phyloP scores from a whole-genome alignment of 306 rosid genomes.

The Inga laurina region DNA sequence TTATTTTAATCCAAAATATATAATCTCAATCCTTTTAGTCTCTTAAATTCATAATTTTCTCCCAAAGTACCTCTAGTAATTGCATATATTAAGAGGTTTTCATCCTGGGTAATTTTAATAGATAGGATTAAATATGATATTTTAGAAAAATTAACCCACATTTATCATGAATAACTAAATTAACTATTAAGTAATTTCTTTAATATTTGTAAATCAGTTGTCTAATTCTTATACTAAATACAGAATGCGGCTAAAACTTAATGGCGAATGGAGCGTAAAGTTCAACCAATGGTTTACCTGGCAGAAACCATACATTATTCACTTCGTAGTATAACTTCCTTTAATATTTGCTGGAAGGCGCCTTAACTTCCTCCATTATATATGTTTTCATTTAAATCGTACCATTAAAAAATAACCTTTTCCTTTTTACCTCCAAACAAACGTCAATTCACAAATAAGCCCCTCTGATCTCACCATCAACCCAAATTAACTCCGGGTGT shows the following conservation, averaged over 20 bases:
- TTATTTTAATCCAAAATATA: too few relatives aligned
- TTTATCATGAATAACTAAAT: too few relatives aligned
- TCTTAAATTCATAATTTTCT: too few relatives aligned
- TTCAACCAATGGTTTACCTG: not conserved
- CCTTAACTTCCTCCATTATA: slow-evolving; percentile 44
- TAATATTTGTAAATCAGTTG: too few relatives aligned
- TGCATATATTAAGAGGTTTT: too few relatives aligned
- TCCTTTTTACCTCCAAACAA: not conserved
- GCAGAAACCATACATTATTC: not conserved
- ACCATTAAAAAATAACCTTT: not conserved
- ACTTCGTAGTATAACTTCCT: not conserved
- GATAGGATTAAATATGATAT: too few relatives aligned
- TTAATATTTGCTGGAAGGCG: slow-evolving; percentile 44
- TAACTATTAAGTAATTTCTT: too few relatives aligned
- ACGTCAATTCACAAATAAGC: not conserved
- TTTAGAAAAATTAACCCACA: too few relatives aligned
- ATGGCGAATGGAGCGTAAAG: not conserved
- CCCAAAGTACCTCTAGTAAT: too few relatives aligned
- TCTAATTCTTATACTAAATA: too few relatives aligned
- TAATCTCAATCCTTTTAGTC: too few relatives aligned
- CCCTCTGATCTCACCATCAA: not conserved
- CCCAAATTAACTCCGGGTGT: not conserved
- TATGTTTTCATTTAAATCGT: slow-evolving; percentile 3
- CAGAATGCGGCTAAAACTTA: not conserved
- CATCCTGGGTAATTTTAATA: too few relatives aligned